phyloP scores from a whole-genome alignment of 768 basidiomycete species.

The Exidia glandulosa region DNA sequence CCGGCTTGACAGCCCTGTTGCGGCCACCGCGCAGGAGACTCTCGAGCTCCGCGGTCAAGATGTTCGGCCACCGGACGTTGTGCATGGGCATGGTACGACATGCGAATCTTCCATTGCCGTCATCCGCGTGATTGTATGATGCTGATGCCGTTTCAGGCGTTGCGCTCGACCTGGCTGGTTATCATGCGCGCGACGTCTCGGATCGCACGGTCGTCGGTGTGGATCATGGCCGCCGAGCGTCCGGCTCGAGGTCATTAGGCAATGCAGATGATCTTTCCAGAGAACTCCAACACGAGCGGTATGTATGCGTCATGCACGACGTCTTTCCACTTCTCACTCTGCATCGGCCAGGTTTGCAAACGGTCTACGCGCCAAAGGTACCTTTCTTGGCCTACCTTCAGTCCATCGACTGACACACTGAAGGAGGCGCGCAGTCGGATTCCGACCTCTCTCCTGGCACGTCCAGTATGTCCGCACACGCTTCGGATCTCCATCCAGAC shows the following conservation, averaged over 20 bases:
- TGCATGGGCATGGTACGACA: slow-evolving; percentile 46
- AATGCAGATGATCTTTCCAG: background rate
- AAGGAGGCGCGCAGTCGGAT: background rate
- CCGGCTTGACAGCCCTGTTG: slow-evolving; percentile 21
- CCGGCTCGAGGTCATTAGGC: slow-evolving; percentile 1
- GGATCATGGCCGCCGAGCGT: slow-evolving; percentile 2
- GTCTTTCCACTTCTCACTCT: background rate
- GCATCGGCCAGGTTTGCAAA: background rate
- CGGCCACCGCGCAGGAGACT: slow-evolving; percentile 15
- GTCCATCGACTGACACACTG: background rate
- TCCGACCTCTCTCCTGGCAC: background rate
- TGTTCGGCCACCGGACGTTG: slow-evolving; percentile 41
- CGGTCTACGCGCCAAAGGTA: background rate
- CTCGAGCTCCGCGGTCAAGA: slow-evolving; percentile 42
- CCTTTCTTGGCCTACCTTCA: background rate
- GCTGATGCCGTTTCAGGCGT: slow-evolving; percentile 36
- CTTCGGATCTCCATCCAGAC: background rate
- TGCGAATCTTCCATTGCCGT: slow-evolving; percentile 20
- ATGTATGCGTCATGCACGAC: background rate
- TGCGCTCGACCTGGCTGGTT: slow-evolving; percentile 75
- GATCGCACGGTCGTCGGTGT: slow-evolving; percentile 12
- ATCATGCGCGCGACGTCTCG: slow-evolving; percentile 42
- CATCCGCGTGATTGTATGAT: background rate
- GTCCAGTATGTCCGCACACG: slow-evolving; percentile 3
- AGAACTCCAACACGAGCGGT: background rate